Base-by-base conservation (phyloP, 2,329 filamentous ascomycete genomes). In the Diaporthe ilicicola region DNA sequence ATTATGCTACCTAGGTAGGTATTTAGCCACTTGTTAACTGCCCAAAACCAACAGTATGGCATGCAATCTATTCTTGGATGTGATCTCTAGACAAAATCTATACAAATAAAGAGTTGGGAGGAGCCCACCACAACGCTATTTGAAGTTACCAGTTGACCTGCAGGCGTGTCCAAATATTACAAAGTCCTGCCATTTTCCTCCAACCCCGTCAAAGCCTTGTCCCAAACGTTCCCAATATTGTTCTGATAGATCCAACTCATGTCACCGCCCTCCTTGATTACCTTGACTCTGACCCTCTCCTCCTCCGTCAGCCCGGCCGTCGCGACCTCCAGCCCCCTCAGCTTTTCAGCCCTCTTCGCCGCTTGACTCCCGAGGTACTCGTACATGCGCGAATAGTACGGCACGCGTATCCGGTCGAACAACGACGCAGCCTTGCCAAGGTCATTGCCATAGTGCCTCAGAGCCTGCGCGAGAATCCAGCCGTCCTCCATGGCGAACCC, bases 401-500 rank as follows among this genome's bases (percentile, higher is more conserved):
- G 78, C 22, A 77, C 70, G 10, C 78, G 75, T 50, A 79, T 74
- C 24, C 72, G 62, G 50, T 79, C 75, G 22, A 79, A 79, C 22
- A 78, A 62, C 1, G 70, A 67, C 15, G 79, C 46, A 4, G 78
- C 78, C 39, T 67, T 75, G n/a, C 53, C 48, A 0, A 61, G 66
- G 19, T 78, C 77, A 34, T 77, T 79, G 2, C 74, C 71, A 65
- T 72, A 77, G 17, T 74, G 73, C 32, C 71, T 70, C 13, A 79
- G 73, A 8, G 76, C 74, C 48, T 75, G 77, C 12, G 77, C 77
- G 15, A 79, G 67, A 1, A 77, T 70, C 75, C 75, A 79, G 2
- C 77, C 77, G 24, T 78, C 75, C 66, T 82, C 80, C 56, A 82
- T 75, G 2, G 80, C 81, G n/a, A 82, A 82, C 0, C 80, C 80